Percentiles rank a stretch among this genome's conserved stretches.
phyloP scores from a whole-genome alignment of 208 protist genomes.

The Endotrypanum monterogeii region DNA sequence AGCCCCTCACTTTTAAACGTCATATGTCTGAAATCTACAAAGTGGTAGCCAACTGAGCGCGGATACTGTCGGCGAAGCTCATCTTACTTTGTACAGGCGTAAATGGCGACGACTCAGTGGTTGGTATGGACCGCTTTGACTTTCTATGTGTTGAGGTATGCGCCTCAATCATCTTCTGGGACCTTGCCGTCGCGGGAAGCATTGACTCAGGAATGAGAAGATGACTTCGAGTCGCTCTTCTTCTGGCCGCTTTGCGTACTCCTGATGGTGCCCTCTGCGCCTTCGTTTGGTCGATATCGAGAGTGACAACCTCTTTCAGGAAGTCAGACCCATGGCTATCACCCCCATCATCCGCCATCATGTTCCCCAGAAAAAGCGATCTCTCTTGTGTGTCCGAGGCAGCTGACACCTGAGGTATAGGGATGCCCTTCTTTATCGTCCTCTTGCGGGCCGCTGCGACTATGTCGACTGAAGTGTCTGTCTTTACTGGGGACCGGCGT shows the following conservation, averaged over 20 bases:
- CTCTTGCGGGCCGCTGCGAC: background rate
- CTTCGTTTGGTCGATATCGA: background rate
- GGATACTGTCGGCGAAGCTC: slow-evolving; percentile 23
- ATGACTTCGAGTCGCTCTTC: slow-evolving; percentile 13
- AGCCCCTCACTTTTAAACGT: background rate
- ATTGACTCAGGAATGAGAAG: slow-evolving; percentile 12
- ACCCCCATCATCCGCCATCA: background rate
- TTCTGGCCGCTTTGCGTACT: background rate
- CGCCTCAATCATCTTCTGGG: slow-evolving; percentile 21
- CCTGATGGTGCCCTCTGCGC: background rate
- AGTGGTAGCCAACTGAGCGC: slow-evolving; percentile 23
- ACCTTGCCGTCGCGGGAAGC: slow-evolving; percentile 19
- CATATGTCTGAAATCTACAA: slow-evolving; percentile 4
- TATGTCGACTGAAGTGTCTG: background rate
- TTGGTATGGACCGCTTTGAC: background rate
- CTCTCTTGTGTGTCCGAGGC: background rate
- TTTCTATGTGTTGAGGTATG: slow-evolving; percentile 8
- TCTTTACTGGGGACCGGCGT: background rate
- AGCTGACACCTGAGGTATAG: background rate
- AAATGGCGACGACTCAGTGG: slow-evolving; percentile 9
- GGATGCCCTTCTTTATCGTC: background rate
- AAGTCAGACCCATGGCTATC: background rate
- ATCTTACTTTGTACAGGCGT: slow-evolving; percentile 8
- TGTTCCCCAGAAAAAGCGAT: slow-evolving; percentile 8
- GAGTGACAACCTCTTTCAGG: background rate